Evolutionary conservation across 2,329 filamentous ascomycete genomes (phyloP).

Genomic region (Fonsecaea monophora): DNA sequence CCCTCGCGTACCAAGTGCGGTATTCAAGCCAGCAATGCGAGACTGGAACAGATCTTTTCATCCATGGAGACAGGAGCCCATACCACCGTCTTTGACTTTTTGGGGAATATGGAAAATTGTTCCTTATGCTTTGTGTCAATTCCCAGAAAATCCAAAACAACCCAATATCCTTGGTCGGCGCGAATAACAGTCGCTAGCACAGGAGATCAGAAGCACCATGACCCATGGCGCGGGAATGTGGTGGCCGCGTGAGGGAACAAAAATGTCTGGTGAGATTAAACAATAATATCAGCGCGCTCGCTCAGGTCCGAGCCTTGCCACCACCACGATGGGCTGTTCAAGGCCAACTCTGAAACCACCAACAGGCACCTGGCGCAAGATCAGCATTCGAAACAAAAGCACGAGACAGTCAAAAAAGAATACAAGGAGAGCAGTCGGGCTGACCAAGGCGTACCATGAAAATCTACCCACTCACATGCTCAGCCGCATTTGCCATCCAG

Average conservation of each 20-base stretch:
- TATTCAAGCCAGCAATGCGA: constrained; percentile 4
- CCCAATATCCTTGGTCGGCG: constrained; percentile 8
- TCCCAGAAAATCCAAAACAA: constrained; percentile 20
- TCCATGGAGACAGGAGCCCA: constrained; percentile 11
- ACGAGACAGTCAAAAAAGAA: constrained; percentile 23
- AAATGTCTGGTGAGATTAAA: constrained; percentile 13
- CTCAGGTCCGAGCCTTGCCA: constrained; percentile 24
- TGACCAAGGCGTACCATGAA: constrained; percentile 28
- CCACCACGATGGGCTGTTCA: not conserved
- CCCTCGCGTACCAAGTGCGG: not conserved
- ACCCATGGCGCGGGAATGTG: constrained; percentile 9
- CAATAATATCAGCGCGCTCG: constrained; percentile 15
- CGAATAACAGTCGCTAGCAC: constrained; percentile 9
- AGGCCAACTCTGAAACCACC: constrained; percentile 1
- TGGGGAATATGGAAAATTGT: not conserved
- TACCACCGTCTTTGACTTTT: not conserved
- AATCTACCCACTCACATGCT: constrained; percentile 26
- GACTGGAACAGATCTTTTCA: not conserved
- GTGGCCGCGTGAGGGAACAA: not conserved
- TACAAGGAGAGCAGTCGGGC: constrained; percentile 12
- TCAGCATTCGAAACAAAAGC: constrained; percentile 12
- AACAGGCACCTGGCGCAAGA: constrained; percentile 4
- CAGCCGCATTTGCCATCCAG: constrained; percentile 21
- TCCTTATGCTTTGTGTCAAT: constrained; percentile 15
- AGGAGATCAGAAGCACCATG: not conserved